These are phyloP conservation scores for Nakaseomyces delphensis DNA, from an alignment of 1,139 yeast genomes.

Conservation along the genomic window DNA sequence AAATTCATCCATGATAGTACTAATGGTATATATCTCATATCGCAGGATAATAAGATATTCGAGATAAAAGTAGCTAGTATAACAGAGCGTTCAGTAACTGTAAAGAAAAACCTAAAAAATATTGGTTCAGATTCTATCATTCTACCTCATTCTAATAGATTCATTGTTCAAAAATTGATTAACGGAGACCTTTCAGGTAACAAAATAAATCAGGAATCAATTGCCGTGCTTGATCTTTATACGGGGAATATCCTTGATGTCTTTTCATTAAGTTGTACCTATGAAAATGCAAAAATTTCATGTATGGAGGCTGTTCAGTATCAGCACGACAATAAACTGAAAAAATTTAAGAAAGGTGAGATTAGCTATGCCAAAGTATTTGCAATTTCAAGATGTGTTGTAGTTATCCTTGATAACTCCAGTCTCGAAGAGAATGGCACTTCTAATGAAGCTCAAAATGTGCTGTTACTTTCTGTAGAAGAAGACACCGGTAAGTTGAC, in stretches of 20 bases:
- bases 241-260: neutral
- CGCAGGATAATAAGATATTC: neutral
- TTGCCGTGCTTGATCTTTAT: neutral
- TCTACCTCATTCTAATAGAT: neutral
- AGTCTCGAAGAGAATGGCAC: conserved; percentile 18
- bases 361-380: conserved; percentile 20
- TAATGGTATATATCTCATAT: neutral
- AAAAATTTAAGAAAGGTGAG: conserved; percentile 7
- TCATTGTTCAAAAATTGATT: neutral
- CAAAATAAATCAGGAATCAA: neutral
- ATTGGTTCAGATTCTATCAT: too few species aligned
- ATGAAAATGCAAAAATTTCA: conserved; percentile 19
- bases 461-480: conserved; percentile 24
- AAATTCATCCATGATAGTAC: neutral
- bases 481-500: conserved; percentile 21
- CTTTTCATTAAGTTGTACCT: neutral
- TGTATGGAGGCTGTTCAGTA: conserved; percentile 18
- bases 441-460: conserved; percentile 15
- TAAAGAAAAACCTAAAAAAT: neutral
- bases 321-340: conserved; percentile 3
- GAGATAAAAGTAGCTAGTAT: neutral
- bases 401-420: conserved; percentile 23
- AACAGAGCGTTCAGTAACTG: neutral
- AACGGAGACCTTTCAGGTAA: neutral
- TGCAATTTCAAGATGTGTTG: conserved; percentile 18